Percentiles rank a stretch among this genome's conserved stretches.
These are phyloP conservation scores for Teunomyces aglyptinius DNA, from an alignment of 805 yeast species.

Conservation along the genomic window DNA sequence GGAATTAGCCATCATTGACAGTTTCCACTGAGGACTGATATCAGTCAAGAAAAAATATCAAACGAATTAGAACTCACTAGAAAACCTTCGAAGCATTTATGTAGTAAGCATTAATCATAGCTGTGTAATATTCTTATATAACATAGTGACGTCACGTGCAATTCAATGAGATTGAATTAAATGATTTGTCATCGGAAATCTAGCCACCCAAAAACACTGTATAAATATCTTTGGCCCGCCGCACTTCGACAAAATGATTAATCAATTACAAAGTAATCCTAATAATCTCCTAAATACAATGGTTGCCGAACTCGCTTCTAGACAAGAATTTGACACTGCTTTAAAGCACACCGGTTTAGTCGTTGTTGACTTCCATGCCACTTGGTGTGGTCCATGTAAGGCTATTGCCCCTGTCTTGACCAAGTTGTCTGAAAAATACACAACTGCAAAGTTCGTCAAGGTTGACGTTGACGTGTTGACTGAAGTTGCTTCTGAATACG, in stretches of 20 bases:
- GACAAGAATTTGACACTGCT: constrained; percentile 64
- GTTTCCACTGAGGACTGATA: background rate
- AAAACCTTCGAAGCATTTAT: background rate
- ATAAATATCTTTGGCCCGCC: background rate
- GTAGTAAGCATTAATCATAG: background rate
- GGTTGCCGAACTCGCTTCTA: constrained; percentile 34
- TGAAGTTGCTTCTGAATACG: constrained; percentile 67
- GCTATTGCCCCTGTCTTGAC: constrained; percentile 93
- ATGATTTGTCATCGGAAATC: constrained; percentile 3
- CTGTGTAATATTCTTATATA: background rate
- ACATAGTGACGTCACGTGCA: background rate
- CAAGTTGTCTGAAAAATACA: constrained; percentile 67
- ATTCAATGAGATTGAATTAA: too few species aligned
- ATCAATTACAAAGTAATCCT: background rate
- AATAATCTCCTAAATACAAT: constrained; percentile 17
- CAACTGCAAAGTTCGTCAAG: constrained; percentile 75
- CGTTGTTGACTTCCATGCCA: constrained; percentile 93
- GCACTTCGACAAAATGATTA: background rate
- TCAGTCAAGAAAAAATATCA: background rate
- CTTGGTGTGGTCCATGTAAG: constrained; percentile 99
- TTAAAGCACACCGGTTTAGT: constrained; percentile 67
- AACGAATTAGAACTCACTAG: background rate
- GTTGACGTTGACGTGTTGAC: constrained; percentile 87
- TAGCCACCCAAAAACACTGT: background rate
- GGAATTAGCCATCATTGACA: background rate